phyloP scores from a whole-genome alignment of 2,329 filamentous ascomycete species.

The Trichoderma aggressivum region DNA sequence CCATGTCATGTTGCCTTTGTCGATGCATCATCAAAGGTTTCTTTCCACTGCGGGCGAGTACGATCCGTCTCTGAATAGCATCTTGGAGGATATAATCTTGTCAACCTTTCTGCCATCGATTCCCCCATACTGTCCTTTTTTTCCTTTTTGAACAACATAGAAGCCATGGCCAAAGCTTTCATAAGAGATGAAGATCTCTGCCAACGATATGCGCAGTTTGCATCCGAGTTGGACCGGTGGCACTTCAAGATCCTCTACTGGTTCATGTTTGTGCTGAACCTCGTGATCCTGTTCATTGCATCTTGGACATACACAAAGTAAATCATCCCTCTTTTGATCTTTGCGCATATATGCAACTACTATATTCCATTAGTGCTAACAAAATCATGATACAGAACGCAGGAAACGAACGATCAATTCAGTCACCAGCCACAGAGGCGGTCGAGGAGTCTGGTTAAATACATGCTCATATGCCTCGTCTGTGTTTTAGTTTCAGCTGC shows the following conservation, averaged over 20 bases:
- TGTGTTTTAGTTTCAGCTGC: constrained; percentile 45
- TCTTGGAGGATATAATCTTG: neutral
- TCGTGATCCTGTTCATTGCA: constrained; percentile 43
- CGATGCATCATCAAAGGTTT: neutral
- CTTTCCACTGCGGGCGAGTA: neutral
- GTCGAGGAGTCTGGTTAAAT: constrained; percentile 37
- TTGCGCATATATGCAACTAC: neutral
- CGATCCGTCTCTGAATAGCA: neutral
- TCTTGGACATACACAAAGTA: constrained; percentile 43
- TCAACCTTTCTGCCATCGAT: neutral
- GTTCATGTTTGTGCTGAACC: constrained; percentile 43
- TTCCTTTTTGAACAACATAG: neutral
- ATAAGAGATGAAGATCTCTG: constrained; percentile 30
- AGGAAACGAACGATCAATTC: constrained; percentile 37
- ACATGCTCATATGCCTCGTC: constrained; percentile 42
- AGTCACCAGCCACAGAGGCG: constrained; percentile 32
- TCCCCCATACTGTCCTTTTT: too few relatives aligned
- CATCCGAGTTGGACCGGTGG: constrained; percentile 38
- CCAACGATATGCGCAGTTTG: constrained; percentile 42
- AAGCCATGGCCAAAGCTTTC: neutral
- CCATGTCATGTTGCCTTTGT: neutral
- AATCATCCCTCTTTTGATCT: neutral
- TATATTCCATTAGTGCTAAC: neutral
- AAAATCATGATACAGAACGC: constrained; percentile 28
- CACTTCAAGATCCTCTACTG: constrained; percentile 48